A percentile compares a stretch with the other conserved stretches of the same genome.
phyloP scores from a whole-genome alignment of 768 basidiomycete genomes.

The Rhodotorula paludigena region DNA sequence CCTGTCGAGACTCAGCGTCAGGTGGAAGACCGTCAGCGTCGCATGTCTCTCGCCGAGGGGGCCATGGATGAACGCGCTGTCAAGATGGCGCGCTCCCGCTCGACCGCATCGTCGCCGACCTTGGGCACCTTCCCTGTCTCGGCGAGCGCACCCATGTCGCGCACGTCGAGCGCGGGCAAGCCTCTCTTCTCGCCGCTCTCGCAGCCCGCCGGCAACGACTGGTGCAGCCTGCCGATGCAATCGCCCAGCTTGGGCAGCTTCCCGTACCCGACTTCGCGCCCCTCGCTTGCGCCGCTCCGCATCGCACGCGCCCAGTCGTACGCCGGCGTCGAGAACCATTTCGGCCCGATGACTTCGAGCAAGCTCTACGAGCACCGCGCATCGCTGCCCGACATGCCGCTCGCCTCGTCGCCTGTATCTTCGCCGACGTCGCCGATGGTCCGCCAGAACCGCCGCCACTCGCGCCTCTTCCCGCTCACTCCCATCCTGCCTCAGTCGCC shows the following conservation, averaged over 20 bases:
- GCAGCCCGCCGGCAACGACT: slow-evolving; percentile 14
- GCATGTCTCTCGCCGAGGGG: slow-evolving; percentile 11
- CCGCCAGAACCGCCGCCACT: slow-evolving; percentile 1
- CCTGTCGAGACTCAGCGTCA: slow-evolving; percentile 36
- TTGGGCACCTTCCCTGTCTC: neutral
- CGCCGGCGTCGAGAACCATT: slow-evolving; percentile 21
- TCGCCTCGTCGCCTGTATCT: neutral
- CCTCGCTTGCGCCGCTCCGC: slow-evolving; percentile 12
- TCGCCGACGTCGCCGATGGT: neutral
- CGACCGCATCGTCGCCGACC: slow-evolving; percentile 8
- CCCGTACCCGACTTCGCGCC: slow-evolving; percentile 1
- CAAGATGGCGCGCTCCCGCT: slow-evolving; percentile 18
- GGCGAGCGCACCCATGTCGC: neutral
- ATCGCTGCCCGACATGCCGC: slow-evolving; percentile 3
- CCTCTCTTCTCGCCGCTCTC: slow-evolving; percentile 2
- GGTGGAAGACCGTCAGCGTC: slow-evolving; percentile 22
- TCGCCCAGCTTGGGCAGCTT: slow-evolving; percentile 3
- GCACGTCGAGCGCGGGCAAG: slow-evolving; percentile 13
- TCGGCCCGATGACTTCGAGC: neutral
- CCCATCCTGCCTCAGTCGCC: slow-evolving; percentile 14
- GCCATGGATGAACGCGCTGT: slow-evolving; percentile 28
- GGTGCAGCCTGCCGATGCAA: slow-evolving; percentile 19
- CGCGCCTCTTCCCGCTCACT: slow-evolving; percentile 19
- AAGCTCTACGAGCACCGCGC: neutral
- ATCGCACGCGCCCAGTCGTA: slow-evolving; percentile 26